phyloP scores from a whole-genome alignment of 1,139 yeast genomes.

The Candida anutae region DNA sequence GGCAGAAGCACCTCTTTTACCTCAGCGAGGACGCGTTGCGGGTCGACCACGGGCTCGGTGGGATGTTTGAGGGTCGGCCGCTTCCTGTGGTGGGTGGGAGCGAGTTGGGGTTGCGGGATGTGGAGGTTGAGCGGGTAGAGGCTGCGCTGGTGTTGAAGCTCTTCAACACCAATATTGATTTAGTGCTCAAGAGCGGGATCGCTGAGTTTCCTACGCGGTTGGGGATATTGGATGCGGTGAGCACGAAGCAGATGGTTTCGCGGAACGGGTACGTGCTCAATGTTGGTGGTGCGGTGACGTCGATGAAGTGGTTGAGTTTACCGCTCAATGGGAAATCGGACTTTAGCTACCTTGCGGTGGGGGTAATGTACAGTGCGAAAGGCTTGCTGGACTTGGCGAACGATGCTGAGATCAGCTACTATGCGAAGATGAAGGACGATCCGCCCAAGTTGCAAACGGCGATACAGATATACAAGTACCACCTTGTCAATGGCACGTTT shows the following conservation, averaged over 20 bases:
- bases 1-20: slow-evolving; percentile 29
- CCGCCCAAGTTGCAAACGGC: slow-evolving; percentile 21
- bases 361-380: slow-evolving; percentile 27
- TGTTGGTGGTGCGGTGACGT: slow-evolving; percentile 49
- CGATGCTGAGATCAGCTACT: slow-evolving; percentile 28
- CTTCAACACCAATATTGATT: slow-evolving; percentile 2
- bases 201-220: slow-evolving; percentile 1
- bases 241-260: slow-evolving; percentile 8
- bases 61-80: slow-evolving; percentile 3
- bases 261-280: slow-evolving; percentile 42
- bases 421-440: slow-evolving; percentile 8
- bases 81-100: slow-evolving; percentile 2
- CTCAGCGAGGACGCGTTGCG: slow-evolving; percentile 18
- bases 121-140: slow-evolving; percentile 1
- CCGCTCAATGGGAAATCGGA: slow-evolving; percentile 12
- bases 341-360: slow-evolving; percentile 42
- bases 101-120: slow-evolving; percentile 4
- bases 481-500: slow-evolving; percentile 17
- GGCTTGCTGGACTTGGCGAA: slow-evolving; percentile 18
- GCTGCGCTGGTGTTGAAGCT: neutral
- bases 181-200: slow-evolving; percentile 4
- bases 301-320: slow-evolving; percentile 45
- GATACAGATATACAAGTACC: slow-evolving; percentile 43
- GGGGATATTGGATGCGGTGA: slow-evolving; percentile 5
- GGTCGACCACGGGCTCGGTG: slow-evolving; percentile 5